A percentile compares a stretch with the other conserved stretches of the same genome.
Conservation (phyloP, 805 yeast genomes). For the Kazachstania viticola region DNA sequence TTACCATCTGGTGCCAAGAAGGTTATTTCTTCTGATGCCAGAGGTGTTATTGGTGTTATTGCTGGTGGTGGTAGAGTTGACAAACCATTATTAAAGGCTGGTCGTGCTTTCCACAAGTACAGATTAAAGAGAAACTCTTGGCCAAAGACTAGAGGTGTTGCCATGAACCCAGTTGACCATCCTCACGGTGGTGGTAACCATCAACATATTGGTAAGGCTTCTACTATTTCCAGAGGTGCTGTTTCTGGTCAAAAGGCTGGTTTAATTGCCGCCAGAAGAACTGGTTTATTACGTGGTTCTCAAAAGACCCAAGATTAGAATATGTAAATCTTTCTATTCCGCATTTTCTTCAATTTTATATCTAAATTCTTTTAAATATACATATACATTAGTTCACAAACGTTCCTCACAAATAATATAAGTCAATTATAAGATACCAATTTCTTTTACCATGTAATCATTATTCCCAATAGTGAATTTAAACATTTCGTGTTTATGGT, state of each 20-base stretch:
- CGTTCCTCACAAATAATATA: too few relatives aligned
- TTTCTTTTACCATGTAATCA: too few relatives aligned
- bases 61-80: conserved; percentile 99
- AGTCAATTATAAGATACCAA: too few relatives aligned
- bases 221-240: conserved; percentile 98
- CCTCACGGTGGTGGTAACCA: conserved; percentile 99
- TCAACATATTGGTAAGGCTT: conserved; percentile 99
- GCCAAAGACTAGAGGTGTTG: conserved; percentile 99
- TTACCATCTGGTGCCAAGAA: conserved; percentile 99
- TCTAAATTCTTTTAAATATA: background rate
- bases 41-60: conserved; percentile 99
- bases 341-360: conserved; percentile 2
- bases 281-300: conserved; percentile 99
- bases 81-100: conserved; percentile 99
- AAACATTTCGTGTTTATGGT: too few relatives aligned
- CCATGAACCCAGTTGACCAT: conserved; percentile 99
- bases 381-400: too few relatives aligned
- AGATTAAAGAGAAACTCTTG: conserved; percentile 99
- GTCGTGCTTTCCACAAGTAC: conserved; percentile 99
- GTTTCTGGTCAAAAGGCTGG: conserved; percentile 99
- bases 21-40: conserved; percentile 86
- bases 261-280: conserved; percentile 99
- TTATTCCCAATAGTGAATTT: too few relatives aligned
- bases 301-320: conserved; percentile 76
- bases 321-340: conserved; percentile 16